Conservation (phyloP, 2,329 filamentous ascomycete genomes). For the Penicillium sp. region DNA sequence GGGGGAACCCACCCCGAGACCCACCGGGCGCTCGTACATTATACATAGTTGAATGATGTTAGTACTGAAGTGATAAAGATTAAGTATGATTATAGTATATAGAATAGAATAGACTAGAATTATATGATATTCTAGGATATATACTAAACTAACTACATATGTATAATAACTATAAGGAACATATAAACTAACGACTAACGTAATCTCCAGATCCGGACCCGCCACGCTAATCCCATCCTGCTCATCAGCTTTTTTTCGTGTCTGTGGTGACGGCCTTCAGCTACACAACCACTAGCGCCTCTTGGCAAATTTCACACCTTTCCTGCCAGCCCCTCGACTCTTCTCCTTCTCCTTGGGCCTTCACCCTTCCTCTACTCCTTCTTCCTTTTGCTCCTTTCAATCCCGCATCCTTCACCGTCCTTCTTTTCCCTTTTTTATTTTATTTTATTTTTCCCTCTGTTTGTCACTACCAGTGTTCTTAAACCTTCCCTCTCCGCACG, state of each 20-base stretch:
- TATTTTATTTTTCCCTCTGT: neutral
- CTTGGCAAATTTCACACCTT: constrained; percentile 26
- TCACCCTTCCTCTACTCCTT: constrained; percentile 6
- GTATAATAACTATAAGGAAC: too few species aligned
- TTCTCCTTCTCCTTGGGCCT: constrained; percentile 21
- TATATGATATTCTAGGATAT: too few species aligned
- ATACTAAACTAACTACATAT: too few species aligned
- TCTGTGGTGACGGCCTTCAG: constrained; percentile 18
- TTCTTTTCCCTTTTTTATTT: constrained; percentile 1
- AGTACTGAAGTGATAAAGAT: too few species aligned
- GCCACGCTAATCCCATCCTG: constrained; percentile 18
- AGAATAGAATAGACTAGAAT: too few species aligned
- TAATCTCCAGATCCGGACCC: constrained; percentile 20
- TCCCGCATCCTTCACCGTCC: constrained; percentile 1
- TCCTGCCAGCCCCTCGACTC: constrained; percentile 28
- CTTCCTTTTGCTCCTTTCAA: neutral
- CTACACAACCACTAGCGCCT: constrained; percentile 25
- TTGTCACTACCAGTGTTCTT: constrained; percentile 1
- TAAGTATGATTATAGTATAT: too few species aligned
- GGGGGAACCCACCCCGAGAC: constrained; percentile 19
- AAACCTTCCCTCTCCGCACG: constrained; percentile 7
- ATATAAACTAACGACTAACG: too few species aligned
- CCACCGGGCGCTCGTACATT: too few species aligned
- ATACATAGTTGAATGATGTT: too few species aligned
- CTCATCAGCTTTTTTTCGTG: constrained; percentile 15